phyloP scores from a whole-genome alignment of 441 rosid species.

The Capsella rubella region DNA sequence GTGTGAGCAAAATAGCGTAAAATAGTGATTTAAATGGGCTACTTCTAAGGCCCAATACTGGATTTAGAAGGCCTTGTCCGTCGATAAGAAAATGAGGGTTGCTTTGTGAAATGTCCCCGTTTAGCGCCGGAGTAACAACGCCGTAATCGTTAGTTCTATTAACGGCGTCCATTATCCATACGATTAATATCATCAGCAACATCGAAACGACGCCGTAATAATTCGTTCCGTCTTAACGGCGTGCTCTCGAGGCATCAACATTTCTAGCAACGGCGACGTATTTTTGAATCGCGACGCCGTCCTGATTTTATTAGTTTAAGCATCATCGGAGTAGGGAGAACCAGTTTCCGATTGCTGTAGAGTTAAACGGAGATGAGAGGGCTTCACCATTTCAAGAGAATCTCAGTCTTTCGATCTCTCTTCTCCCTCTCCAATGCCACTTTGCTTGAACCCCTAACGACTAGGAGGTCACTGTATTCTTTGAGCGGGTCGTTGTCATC shows the following conservation, averaged over 20 bases:
- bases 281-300: not conserved
- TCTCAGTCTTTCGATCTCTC: slow-evolving; percentile 15
- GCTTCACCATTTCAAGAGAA: slow-evolving; percentile 3
- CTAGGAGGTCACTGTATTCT: slow-evolving; percentile 39
- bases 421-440: not conserved
- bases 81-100: not conserved
- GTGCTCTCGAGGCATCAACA: not conserved
- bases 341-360: not conserved
- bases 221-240: not conserved
- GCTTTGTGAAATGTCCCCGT: too few relatives aligned
- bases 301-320: not conserved
- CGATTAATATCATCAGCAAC: not conserved
- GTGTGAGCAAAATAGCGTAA: not conserved
- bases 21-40: not conserved
- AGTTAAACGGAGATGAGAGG: slow-evolving; percentile 18
- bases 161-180: not conserved
- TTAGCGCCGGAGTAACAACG: not conserved
- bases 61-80: not conserved
- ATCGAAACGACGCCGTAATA: not conserved
- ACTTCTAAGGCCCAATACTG: not conserved
- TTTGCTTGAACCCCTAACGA: not conserved
- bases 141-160: not conserved
- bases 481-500: slow-evolving; percentile 33
- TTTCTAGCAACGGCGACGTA: not conserved
- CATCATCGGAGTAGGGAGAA: not conserved